Evolutionary conservation across 2,329 filamentous ascomycete species (phyloP), one percentile per base, ranked within the genome.

Genomic region (Exophiala alcalophila): DNA sequence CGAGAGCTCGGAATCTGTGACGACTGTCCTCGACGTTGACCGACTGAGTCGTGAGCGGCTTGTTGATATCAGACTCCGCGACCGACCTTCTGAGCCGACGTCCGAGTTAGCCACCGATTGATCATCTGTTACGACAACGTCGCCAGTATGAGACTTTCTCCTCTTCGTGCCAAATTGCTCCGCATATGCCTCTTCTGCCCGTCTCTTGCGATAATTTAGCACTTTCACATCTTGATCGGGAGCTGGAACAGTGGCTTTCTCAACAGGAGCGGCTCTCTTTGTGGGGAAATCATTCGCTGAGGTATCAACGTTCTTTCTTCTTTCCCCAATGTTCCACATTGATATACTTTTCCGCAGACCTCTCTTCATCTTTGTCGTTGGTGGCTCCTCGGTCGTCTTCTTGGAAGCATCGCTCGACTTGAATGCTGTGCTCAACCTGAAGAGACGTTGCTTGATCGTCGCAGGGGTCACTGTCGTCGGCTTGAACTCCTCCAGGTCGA

Each of bases 181-280:
- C 18, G 40, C 50, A 29, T 57, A 56, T 16, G 50, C 49, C 21
- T 50, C 49, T 34, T 58, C 54, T 3, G 54, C 55, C 40, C 54
- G 55, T 33, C 55, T 44, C 39, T 58, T 58, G 11, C 55, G 48
- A 21, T 57, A 52, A 34, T 57, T 50, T 20, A 57, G 46, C 23
- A 53, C 12, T 7, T 51, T 31, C 10, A 47, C 12, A 23, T 49
- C 42, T 8, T 18, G 18, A 19, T 24, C 18, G 9, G 44, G 32
- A 12, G 20, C 12, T 4, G 31, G 23, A 12, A 16, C 30, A 9
- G 19, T 9, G 4, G 34, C 8, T 23, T 41, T 53, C 26, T 44
- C 44, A 15, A 11, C 18, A 25, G 35, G 29, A 9, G 18, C 16
- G 2, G 36, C 12, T 12, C 35, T 24, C 5, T 37, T 30, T 2